Base-by-base conservation (phyloP, 129 eudicot genomes). In the Escallonia rubra region DNA sequence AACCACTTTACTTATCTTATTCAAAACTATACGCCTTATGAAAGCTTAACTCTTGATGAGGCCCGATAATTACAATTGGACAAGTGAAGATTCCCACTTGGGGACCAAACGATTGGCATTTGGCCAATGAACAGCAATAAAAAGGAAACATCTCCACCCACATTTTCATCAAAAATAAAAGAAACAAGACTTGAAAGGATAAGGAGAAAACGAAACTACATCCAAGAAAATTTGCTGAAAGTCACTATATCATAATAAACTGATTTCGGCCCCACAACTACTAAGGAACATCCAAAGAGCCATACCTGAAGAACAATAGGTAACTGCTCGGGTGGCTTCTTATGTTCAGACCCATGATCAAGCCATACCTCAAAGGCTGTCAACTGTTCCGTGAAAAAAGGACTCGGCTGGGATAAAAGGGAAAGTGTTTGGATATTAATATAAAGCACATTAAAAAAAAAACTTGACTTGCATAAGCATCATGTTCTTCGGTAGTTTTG, bases 351-450 rank as follows among this genome's bases (percentile, higher is more conserved):
- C 61, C 99, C 99, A 81, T 93, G 96, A 77, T 86, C 96, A 54
- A 93, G 99, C 99, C 99, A 93, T 61, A 93, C 88, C 80, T 93
- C 95, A 66, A 93, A 93, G 60, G 99, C 99, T 13, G 92, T 93
- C 78, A 93, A 66, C 73, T 93, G 99, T 67, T 93, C 99, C 5
- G 95, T 84, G 67, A 93, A 93, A 57, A 93, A 93, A 16, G 92
- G 96, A 70, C 99, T 93, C 39, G 96, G 96, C 99, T 93, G 90
- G 55, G 57, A 57, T 65, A 15, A 8, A 52, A 52, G 23, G 14
- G 10, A 3, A 4, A 54, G 3, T 59, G 40, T 54, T 14, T 11
- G 5, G 55, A 38, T 50, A 60, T 43, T 41, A 49, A 62, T 41
- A 59, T 39, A 50, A 13, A 41, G 42, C 40, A 53, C 10, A 65